Conservation (phyloP, 179 eudicot species). For the Spinacia oleracea region DNA sequence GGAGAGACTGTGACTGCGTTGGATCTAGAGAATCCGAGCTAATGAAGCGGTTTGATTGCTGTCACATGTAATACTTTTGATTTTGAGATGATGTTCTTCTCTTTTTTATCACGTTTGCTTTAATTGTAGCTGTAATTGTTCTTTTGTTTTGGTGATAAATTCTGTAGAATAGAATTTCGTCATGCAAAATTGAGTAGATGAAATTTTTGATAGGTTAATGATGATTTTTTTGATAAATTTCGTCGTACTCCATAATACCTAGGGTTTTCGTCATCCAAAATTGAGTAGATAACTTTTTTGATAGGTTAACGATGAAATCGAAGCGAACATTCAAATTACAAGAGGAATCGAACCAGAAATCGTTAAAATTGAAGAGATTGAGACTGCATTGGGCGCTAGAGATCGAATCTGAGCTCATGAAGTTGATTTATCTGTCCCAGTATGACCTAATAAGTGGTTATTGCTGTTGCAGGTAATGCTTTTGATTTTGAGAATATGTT, state of each 20-base stretch:
- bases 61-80: slow-evolving; percentile 42
- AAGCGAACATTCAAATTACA: slow-evolving; percentile 47
- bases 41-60: slow-evolving; percentile 43
- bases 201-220: no score
- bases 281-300: background rate
- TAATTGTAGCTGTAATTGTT: background rate
- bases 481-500: background rate
- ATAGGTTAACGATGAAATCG: slow-evolving; percentile 67
- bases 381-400: slow-evolving; percentile 35
- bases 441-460: slow-evolving; percentile 50
- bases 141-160: no score
- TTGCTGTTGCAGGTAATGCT: slow-evolving; percentile 50
- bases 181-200: no score
- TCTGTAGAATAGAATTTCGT: no score
- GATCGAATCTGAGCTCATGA: slow-evolving; percentile 50
- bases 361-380: slow-evolving; percentile 50
- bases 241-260: no score
- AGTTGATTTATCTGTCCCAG: slow-evolving; percentile 40
- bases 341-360: slow-evolving; percentile 68
- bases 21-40: no score
- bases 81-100: background rate
- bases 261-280: slow-evolving; percentile 8
- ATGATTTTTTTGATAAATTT: no score
- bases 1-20: no score
- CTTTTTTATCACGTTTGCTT: no score